Base-by-base conservation (phyloP, 257 asterid genomes). In the Fraxinus excelsior region DNA sequence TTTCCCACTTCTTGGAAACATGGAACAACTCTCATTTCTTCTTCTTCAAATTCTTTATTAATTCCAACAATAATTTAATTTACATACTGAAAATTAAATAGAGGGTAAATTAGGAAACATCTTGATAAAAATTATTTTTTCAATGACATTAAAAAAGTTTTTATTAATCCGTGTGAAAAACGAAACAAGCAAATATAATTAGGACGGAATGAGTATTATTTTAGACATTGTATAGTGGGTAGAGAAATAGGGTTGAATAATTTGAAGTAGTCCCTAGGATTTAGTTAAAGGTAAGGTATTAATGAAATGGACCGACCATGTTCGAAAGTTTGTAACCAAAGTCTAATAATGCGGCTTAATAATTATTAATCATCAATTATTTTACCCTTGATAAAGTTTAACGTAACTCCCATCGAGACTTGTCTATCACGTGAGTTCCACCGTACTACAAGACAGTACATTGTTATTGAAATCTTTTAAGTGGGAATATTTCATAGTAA, bases 351-450 rank as follows among this genome's bases (percentile, higher is more conserved):
- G 77, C 58, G 72, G 72, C 46, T 58, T 49, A 3, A 37, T 25
- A 16, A 67, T 40, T 23, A 29, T 40, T 25, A 16, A 67, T 40
- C 35, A 29, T 40, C 46, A 40, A 40, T 40, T 40, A 31, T n/a
- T 2, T n/a, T 26, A 25, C 3, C 60, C 46, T 31, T 51, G 10
- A n/a, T n/a, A 11, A 44, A 29, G 65, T 69, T 6, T 9, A 26
- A 71, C 23, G 83, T n/a, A 82, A 82, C 62, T 56, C 53, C 76
- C 84, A 51, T 49, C 25, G 82, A 75, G 49, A 51, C 79, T 80
- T 86, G 84, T 21, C 38, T 18, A 16, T 82, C 90, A 86, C 85
- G 84, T 82, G 90, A 79, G 34, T 60, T 51, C 74, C 56, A 74
- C 68, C 51, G 53, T 67, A 40, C 46, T 40, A 40, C 46, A 11